A percentile compares a stretch with the other conserved stretches of the same genome.
Conservation (phyloP, 1,284 basidiomycete species). For the Golubevia pallescens region DNA sequence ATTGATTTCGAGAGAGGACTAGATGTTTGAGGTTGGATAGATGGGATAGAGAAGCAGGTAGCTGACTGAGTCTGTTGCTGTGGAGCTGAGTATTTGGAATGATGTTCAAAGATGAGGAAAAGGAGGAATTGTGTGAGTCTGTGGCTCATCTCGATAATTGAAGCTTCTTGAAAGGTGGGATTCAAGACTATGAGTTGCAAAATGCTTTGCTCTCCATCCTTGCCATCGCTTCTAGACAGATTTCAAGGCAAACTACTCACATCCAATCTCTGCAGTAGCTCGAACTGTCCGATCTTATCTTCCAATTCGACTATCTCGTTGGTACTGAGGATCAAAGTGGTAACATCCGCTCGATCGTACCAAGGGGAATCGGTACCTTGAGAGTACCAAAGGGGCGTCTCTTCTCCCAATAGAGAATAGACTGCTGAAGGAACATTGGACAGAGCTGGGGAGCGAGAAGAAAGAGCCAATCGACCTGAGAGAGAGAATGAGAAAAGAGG, state of each 20-base stretch:
- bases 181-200: too few relatives aligned
- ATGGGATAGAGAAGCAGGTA: constrained; percentile 31
- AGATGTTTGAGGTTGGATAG: constrained; percentile 38
- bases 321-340: constrained; percentile 31
- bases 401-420: constrained; percentile 35
- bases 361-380: constrained; percentile 38
- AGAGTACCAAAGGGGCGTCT: constrained; percentile 36
- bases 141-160: too few relatives aligned
- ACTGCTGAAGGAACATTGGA: constrained; percentile 22
- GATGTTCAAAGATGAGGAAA: neutral
- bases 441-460: constrained; percentile 33
- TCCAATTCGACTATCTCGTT: constrained; percentile 33
- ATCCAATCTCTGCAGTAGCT: constrained; percentile 38
- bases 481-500: neutral
- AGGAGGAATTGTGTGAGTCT: too few relatives aligned
- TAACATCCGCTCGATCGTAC: constrained; percentile 37
- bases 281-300: constrained; percentile 35
- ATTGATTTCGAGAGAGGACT: constrained; percentile 38
- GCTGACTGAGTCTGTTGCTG: constrained; percentile 32
- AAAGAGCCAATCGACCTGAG: constrained; percentile 29
- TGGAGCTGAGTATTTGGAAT: constrained; percentile 32
- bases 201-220: too few relatives aligned
- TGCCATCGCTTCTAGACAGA: too few relatives aligned
- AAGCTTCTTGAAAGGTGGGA: too few relatives aligned
- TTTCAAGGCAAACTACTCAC: constrained; percentile 4